A percentile compares a stretch with the other conserved stretches of the same genome.
phyloP scores from a whole-genome alignment of 2,329 filamentous ascomycete species.

The Colletotrichum eremochloae region DNA sequence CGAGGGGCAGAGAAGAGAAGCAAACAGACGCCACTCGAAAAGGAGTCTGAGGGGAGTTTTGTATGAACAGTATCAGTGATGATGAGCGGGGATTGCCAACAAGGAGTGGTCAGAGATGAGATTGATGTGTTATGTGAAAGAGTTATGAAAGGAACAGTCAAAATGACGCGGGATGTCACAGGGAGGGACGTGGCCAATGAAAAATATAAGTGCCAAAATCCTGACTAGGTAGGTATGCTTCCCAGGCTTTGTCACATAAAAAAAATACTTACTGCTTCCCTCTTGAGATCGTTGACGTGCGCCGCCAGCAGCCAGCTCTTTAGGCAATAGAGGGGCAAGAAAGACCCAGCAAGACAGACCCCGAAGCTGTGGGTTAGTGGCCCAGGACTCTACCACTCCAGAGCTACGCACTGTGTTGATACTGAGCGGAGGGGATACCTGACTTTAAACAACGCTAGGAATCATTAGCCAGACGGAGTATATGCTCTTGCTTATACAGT shows the following conservation, averaged over 20 bases:
- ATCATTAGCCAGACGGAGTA: not conserved
- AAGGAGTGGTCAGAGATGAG: not conserved
- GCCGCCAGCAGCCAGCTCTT: not conserved
- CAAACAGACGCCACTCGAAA: not conserved
- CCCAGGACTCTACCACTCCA: constrained; percentile 19
- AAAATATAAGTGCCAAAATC: constrained; percentile 5
- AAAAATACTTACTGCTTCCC: constrained; percentile 2
- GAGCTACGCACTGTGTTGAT: not conserved
- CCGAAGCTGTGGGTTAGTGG: constrained; percentile 6
- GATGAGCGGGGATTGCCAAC: not conserved
- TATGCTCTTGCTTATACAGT: constrained; percentile 17
- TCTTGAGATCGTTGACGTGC: constrained; percentile 7
- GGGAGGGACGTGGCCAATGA: constrained; percentile 16
- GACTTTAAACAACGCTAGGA: not conserved
- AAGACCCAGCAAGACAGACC: constrained; percentile 13
- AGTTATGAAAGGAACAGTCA: constrained; percentile 22
- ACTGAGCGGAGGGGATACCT: not conserved
- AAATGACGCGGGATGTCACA: constrained; percentile 32
- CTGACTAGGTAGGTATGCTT: constrained; percentile 9
- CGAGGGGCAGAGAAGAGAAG: constrained; percentile 20
- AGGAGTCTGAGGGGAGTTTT: not conserved
- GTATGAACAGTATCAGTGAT: not conserved
- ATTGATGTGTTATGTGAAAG: constrained; percentile 17
- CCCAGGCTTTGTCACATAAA: not conserved
- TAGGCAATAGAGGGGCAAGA: not conserved